phyloP scores from a whole-genome alignment of 257 asterid species.

The Nyctanthes arbortristis region DNA sequence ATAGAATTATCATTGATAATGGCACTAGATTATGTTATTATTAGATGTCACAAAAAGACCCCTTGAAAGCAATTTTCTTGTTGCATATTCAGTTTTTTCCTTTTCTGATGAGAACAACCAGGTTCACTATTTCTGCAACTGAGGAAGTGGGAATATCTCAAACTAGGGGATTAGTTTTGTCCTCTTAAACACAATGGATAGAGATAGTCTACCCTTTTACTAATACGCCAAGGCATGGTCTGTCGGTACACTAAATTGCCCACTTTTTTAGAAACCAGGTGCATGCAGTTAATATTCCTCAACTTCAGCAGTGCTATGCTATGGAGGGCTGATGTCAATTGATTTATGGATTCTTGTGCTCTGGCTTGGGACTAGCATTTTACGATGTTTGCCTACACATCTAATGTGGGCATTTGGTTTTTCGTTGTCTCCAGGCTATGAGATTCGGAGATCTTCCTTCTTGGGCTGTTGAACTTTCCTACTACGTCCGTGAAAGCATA shows the following conservation, averaged over 20 bases:
- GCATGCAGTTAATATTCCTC: background rate
- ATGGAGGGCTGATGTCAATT: background rate
- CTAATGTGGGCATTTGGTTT: constrained; percentile 1
- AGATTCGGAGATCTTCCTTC: constrained; percentile 87
- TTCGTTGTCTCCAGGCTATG: constrained; percentile 62
- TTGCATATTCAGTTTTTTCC: background rate
- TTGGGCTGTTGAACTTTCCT: constrained; percentile 78
- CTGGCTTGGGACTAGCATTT: background rate
- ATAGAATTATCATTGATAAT: background rate
- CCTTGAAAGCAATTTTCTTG: background rate
- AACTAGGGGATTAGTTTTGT: background rate
- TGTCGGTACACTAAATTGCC: background rate
- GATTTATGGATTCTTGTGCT: background rate
- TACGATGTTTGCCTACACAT: background rate
- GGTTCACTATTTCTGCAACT: background rate
- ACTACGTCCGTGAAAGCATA: constrained; percentile 48
- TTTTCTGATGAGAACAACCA: too few species aligned
- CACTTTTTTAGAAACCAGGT: background rate
- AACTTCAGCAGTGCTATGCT: background rate
- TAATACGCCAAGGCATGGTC: background rate
- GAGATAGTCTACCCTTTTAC: background rate
- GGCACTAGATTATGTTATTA: background rate
- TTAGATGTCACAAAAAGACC: background rate
- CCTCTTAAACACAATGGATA: background rate
- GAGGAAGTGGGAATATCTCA: background rate